Evolutionary conservation across 108 stramenopile species (phyloP).

Genomic region (Hondaea fermentalgiana): DNA sequence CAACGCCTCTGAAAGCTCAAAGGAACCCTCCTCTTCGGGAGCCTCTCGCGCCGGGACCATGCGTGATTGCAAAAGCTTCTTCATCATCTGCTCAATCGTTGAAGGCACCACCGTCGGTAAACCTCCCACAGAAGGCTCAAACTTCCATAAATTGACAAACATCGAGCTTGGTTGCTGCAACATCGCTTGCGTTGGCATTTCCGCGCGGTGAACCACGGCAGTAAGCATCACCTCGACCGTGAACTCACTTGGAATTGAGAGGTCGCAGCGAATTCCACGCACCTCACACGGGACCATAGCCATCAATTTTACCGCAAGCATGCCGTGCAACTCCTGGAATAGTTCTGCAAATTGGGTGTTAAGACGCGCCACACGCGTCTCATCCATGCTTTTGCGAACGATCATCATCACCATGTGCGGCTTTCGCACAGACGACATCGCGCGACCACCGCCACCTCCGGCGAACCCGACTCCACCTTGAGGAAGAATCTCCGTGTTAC

Average conservation of each 20-base stretch:
- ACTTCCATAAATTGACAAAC: not conserved
- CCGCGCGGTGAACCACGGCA: not conserved
- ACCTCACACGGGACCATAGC: not conserved
- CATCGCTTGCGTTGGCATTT: not conserved
- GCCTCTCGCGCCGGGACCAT: not conserved
- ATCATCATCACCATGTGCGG: constrained; percentile 74
- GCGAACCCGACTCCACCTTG: constrained; percentile 65
- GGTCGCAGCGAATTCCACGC: not conserved
- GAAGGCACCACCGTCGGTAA: not conserved
- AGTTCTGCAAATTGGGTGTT: constrained; percentile 67
- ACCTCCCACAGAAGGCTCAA: not conserved
- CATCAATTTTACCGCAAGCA: constrained; percentile 32
- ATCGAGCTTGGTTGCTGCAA: not conserved
- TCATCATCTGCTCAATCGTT: not conserved
- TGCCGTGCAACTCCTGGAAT: constrained; percentile 71
- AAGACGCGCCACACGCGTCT: constrained; percentile 60
- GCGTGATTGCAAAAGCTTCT: not conserved
- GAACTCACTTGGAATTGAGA: not conserved
- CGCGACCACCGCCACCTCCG: constrained; percentile 35
- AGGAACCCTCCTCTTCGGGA: not conserved
- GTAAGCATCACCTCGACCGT: not conserved
- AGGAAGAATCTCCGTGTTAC: constrained; percentile 62
- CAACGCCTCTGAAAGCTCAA: not conserved
- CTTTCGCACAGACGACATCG: constrained; percentile 38
- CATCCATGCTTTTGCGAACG: constrained; percentile 72